Percentiles rank a stretch among this genome's conserved stretches.
Evolutionary conservation across 495 filamentous ascomycete species (phyloP).

Genomic region (Xylaria longipes): DNA sequence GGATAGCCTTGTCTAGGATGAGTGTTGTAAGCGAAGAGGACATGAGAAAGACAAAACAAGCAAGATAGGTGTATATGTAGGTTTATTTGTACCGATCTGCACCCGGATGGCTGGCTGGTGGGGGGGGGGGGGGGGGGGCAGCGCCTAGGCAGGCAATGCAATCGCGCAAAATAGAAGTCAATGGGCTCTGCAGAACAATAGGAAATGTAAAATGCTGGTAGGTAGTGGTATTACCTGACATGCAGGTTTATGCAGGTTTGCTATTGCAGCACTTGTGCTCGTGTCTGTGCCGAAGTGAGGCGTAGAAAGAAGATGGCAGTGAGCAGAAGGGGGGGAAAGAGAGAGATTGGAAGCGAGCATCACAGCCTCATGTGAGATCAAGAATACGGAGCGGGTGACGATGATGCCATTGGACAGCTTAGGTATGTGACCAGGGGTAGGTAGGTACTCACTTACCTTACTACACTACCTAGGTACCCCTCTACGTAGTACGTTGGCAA

Average conservation of each 20-base stretch:
- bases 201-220: not conserved
- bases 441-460: not conserved
- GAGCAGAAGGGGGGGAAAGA: not conserved
- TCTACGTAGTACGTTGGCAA: not conserved
- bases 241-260: not conserved
- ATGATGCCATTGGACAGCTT: conserved; percentile 18
- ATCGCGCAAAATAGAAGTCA: not conserved
- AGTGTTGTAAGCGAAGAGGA: not conserved
- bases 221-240: not conserved
- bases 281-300: not conserved
- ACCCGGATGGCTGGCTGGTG: not conserved
- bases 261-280: not conserved
- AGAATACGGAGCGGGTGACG: not conserved
- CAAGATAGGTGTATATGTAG: not conserved
- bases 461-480: not conserved
- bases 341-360: not conserved
- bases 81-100: not conserved
- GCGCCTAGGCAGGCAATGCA: not conserved
- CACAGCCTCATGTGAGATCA: not conserved
- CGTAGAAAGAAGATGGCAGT: not conserved
- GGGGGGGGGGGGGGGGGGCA: not conserved
- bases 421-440: not conserved
- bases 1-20: not conserved
- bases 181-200: not conserved
- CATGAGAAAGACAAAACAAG: not conserved